Percentiles rank a stretch among this genome's conserved stretches.
Conservation (phyloP, 2,329 filamentous ascomycete species). For the Trichoderma brevicompactum region DNA sequence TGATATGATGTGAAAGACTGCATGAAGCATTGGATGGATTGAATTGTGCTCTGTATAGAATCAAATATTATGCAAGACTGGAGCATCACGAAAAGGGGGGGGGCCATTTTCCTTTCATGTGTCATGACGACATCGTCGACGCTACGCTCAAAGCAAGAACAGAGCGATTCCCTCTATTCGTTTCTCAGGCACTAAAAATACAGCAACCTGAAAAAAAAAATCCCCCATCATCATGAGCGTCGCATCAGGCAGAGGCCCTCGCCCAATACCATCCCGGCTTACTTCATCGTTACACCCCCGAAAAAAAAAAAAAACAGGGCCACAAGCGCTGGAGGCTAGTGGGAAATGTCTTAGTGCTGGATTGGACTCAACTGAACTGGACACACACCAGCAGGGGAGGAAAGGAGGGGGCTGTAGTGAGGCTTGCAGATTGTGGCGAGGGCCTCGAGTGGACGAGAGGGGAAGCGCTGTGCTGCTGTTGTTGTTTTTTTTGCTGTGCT, state of each 20-base stretch:
- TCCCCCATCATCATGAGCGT: not conserved
- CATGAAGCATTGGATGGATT: too few species aligned
- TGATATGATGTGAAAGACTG: too few species aligned
- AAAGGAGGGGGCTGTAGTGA: not conserved
- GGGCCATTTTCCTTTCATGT: too few species aligned
- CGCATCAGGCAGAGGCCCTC: not conserved
- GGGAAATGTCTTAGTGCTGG: not conserved
- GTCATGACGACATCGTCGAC: too few species aligned
- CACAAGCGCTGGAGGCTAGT: not conserved
- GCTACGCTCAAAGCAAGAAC: too few species aligned
- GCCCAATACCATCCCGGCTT: conserved; percentile 1
- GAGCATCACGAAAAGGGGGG: too few species aligned
- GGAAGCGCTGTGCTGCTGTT: not conserved
- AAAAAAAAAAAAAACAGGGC: not conserved
- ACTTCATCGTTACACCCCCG: conserved; percentile 22
- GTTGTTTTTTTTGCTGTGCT: not conserved
- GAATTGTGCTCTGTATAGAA: too few species aligned
- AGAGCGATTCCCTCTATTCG: too few species aligned
- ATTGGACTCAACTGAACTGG: too few species aligned
- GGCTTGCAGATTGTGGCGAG: conserved; percentile 25
- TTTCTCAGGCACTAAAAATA: too few species aligned
- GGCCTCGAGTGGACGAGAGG: conserved; percentile 7
- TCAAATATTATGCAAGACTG: too few species aligned
- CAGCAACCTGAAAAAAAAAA: not conserved
- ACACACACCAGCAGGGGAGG: not conserved